Evolutionary conservation across 768 basidiomycete genomes (phyloP), one percentile per base, ranked within the genome.

Genomic region (Tulasnella sp.): DNA sequence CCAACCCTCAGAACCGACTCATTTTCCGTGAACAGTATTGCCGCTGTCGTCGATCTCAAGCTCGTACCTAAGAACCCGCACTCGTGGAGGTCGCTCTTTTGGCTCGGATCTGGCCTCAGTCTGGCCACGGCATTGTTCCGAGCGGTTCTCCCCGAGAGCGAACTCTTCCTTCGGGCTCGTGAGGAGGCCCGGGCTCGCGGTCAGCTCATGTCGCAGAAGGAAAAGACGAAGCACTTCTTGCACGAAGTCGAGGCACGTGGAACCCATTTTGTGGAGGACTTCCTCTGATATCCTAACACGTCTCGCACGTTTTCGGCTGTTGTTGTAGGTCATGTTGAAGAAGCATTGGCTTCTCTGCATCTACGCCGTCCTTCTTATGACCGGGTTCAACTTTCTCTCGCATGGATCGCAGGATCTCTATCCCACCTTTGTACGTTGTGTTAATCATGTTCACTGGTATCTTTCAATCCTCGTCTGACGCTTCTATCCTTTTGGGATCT

Each of bases 311-410:
- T n/a, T n/a, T n/a, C n/a, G n/a, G n/a, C 34, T 38, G 34, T 9
- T 9, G 12, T 17, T 29, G 25, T 29, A 53, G 53, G 73, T 72
- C 56, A 94, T 93, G 89, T 71, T 93, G 29, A 87, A 80, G 73
- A 70, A 65, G 11, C 88, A 96, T 67, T 94, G 90, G 91, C 63
- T 81, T 11, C 68, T 87, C 31, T 90, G 86, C 67, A 81, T 92
- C 51, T 93, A 92, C 66, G 85, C 86, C 0, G 78, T 92, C 19
- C 71, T 91, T 49, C 77, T 92, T 22, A 63, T 63, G 63, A 56
- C 63, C 19, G 63, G 63, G 7, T 62, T 60, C 50, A 60, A 62
- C 49, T 62, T 60, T 29, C 74, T 85, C 62, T 82, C 82, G 10
- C 86, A 86, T 69, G 85, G 85, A 12, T 83, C 81, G 50, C 75